Base-by-base conservation (phyloP, 352 stramenopile genomes). In the Blastocystis sp. region DNA sequence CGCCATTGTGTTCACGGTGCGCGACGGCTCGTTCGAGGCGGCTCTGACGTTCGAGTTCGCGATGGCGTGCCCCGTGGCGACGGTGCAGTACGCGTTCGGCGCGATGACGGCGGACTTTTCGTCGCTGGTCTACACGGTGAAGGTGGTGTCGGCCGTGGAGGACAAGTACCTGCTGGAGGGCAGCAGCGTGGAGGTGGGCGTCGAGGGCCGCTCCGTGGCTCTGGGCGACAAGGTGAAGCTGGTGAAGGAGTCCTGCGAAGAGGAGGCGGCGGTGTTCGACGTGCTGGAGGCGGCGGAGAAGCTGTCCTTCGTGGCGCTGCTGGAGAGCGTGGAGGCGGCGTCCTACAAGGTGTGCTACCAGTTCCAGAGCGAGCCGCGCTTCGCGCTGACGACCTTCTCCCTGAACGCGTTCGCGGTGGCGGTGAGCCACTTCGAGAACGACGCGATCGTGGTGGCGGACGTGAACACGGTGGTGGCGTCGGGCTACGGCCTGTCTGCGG, bases 281-380 rank as follows among this genome's bases (percentile, higher is more conserved):
- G 74, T 84, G 19, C n/a, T 40, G 24, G 21, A 52, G 38, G 45
- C 11, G 10, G 57, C 3, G 2, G 24, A 54, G 10, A 28, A 17
- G 2, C 48, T 84, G 11, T 24, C 48, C 45, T 54, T 68, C 48
- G 57, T 42, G 1, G 74, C 52, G 34, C 4, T 69, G 52, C 54
- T 84, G 19, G 38, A 69, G 38, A 28, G 14, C 28, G 74, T 84
- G 28, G 28, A 54, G 28, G 21, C 19, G 28, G 3, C 3, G 17
- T 2, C 9, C 14, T 10, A 69, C 52, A 52, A 84, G 74, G 74
- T 84, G 74, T 84, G 74, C 54, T 84, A 84, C 61, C 60, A 60
- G 74, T 84, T 84, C 74, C 21, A 24, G 34, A 43, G 9, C 2
- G 74, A 84, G 54, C 17, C 43, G 7, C 48, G 74, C 14, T 84